Evolutionary conservation across 2,329 filamentous ascomycete species (phyloP), one percentile per base, ranked within the genome.

Genomic region (Calonectria pteridis): DNA sequence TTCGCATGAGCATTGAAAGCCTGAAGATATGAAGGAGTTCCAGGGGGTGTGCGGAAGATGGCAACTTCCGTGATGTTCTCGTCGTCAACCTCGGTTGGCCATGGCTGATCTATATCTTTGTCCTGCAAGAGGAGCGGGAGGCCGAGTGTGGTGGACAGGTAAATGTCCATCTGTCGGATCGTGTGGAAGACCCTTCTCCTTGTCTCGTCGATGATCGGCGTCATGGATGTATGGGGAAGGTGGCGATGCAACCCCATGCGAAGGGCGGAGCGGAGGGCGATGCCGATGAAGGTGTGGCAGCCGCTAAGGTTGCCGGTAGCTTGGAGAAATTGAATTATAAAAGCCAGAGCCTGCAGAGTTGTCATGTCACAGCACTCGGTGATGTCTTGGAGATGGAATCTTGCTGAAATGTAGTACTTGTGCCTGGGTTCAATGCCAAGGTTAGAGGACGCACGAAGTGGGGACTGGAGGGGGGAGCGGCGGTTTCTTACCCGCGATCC

Each of bases 401-500:
- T 33, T 55, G 51, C 51, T 18, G 51, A 55, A 13, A 55, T 55
- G 51, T 31, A 55, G 51, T n/a, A 55, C 6, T 55, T 55, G 26
- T 55, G 51, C 3, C 51, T 55, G 51, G n/a, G 43, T 31, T 31
- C 6, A 28, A 3, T 31, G 16, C 9, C 28, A 53, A 20, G 5
- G 26, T 51, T 11, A 51, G 26, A 29, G 13, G 50, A 28, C 26
- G 13, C 14, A 29, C 37, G 5, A n/a, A n/a, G n/a, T n/a, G n/a
- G 37, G 37, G 16, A 40, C 37, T 7, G n/a, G 50, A 4, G 23
- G 26, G 20, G 18, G 18, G 18, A 53, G n/a, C n/a, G n/a, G n/a
- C n/a, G n/a, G n/a, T n/a, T n/a, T n/a, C 50, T 55, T 55, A 55
- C 51, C 51, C 51, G n/a, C 51, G 51, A 20, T 55, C 51, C 51